phyloP scores from a whole-genome alignment of 345 rosid species.

The Salix viminalis region DNA sequence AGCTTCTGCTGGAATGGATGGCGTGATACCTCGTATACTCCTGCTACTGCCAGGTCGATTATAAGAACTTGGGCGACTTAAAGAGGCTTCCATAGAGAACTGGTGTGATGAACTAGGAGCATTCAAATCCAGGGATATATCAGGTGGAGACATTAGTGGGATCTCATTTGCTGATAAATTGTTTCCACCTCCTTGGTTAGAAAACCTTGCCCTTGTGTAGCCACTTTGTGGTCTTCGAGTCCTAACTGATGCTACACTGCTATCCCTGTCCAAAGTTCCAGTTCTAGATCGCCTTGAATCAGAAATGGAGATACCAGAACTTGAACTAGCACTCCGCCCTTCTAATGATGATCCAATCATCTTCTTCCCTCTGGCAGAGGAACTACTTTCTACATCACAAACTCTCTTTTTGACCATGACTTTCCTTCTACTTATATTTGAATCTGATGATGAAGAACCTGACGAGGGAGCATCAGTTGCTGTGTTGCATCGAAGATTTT shows the following conservation, averaged over 20 bases:
- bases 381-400: slow-evolving; percentile 63
- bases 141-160: slow-evolving; percentile 41
- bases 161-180: slow-evolving; percentile 33
- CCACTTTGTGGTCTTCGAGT: slow-evolving; percentile 45
- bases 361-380: slow-evolving; percentile 56
- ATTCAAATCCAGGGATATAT: slow-evolving; percentile 35
- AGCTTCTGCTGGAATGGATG: slow-evolving; percentile 57
- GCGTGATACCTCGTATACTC: slow-evolving; percentile 35
- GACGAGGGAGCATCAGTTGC: slow-evolving; percentile 45
- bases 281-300: slow-evolving; percentile 58
- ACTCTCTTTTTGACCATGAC: slow-evolving; percentile 44
- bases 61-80: slow-evolving; percentile 23
- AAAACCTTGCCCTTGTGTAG: slow-evolving; percentile 36
- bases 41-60: slow-evolving; percentile 32
- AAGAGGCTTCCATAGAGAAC: slow-evolving; percentile 32
- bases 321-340: slow-evolving; percentile 34
- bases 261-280: slow-evolving; percentile 40
- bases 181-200: slow-evolving; percentile 43
- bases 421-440: slow-evolving; percentile 38
- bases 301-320: slow-evolving; percentile 44
- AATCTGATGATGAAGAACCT: slow-evolving; percentile 47
- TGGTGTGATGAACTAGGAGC: slow-evolving; percentile 34
- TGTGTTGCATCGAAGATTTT: slow-evolving; percentile 53
- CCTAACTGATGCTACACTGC: slow-evolving; percentile 39
- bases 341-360: slow-evolving; percentile 42